Percentiles rank a stretch among this genome's conserved stretches.
Conservation (phyloP, 2,329 filamentous ascomycete genomes). For the Phialophora tarda region DNA sequence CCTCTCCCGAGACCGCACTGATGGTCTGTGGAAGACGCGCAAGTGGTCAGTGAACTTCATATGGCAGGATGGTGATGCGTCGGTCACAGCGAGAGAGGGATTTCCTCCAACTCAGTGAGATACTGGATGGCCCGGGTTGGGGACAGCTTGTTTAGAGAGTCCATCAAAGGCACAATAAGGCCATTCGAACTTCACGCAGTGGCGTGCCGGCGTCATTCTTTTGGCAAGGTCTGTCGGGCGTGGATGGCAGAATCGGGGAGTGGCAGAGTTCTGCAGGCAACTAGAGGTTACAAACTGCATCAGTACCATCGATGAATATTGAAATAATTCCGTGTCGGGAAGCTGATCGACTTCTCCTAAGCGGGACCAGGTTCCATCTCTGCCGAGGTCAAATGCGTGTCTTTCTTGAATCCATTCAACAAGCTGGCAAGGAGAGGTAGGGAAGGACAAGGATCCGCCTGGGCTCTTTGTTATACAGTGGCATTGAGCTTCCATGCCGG, state of each 20-base stretch:
- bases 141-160: not conserved
- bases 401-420: no score
- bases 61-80: not conserved
- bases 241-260: not conserved
- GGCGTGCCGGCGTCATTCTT: not conserved
- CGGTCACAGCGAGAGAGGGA: not conserved
- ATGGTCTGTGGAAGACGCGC: constrained; percentile 18
- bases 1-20: constrained; percentile 8
- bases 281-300: not conserved
- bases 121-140: not conserved
- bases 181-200: not conserved
- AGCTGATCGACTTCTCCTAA: not conserved
- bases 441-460: not conserved
- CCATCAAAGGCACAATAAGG: not conserved
- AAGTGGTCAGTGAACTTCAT: constrained; percentile 12
- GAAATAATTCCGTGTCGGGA: not conserved
- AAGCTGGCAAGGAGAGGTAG: not conserved
- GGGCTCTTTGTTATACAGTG: not conserved
- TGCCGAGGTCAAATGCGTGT: not conserved
- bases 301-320: not conserved
- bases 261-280: not conserved
- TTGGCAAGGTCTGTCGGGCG: not conserved
- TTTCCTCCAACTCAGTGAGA: not conserved
- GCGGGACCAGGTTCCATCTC: not conserved
- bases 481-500: not conserved